These are phyloP conservation scores for Podaxis carcinomalis DNA, from an alignment of 768 basidiomycete genomes.

Conservation along the genomic window DNA sequence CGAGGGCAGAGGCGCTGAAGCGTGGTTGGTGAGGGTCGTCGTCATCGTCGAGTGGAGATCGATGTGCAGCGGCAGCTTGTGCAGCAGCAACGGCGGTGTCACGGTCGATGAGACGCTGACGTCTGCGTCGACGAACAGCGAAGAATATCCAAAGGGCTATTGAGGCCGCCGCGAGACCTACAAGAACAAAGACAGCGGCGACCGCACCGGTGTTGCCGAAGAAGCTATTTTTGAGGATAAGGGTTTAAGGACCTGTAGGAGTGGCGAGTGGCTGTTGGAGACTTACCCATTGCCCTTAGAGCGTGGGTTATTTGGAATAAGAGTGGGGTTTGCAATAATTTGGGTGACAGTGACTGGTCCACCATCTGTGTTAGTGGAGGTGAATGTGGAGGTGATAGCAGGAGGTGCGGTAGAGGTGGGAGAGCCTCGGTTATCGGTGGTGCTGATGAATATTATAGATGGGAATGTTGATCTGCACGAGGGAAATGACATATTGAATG, in stretches of 20 bases:
- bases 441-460: conserved; percentile 51
- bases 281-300: conserved; percentile 49
- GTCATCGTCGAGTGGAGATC: conserved; percentile 65
- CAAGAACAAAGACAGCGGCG: conserved; percentile 85
- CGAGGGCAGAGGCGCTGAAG: not conserved
- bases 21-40: conserved; percentile 31
- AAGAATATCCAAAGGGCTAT: conserved; percentile 70
- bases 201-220: conserved; percentile 89
- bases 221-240: conserved; percentile 48
- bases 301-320: conserved; percentile 52
- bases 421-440: conserved; percentile 54
- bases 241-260: conserved; percentile 2
- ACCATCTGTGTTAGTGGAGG: conserved; percentile 53
- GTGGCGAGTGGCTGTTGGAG: not conserved
- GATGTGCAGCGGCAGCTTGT: conserved; percentile 63
- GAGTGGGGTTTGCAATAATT: conserved; percentile 66
- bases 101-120: conserved; percentile 57
- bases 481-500: conserved; percentile 14
- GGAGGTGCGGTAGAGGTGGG: conserved; percentile 48
- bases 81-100: conserved; percentile 71
- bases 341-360: conserved; percentile 54
- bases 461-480: conserved; percentile 45
- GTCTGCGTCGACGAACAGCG: conserved; percentile 61
- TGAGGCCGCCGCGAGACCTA: conserved; percentile 73
- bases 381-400: conserved; percentile 51